Conservation (phyloP, 495 filamentous ascomycete genomes). For the Aspergillus indologenus region DNA sequence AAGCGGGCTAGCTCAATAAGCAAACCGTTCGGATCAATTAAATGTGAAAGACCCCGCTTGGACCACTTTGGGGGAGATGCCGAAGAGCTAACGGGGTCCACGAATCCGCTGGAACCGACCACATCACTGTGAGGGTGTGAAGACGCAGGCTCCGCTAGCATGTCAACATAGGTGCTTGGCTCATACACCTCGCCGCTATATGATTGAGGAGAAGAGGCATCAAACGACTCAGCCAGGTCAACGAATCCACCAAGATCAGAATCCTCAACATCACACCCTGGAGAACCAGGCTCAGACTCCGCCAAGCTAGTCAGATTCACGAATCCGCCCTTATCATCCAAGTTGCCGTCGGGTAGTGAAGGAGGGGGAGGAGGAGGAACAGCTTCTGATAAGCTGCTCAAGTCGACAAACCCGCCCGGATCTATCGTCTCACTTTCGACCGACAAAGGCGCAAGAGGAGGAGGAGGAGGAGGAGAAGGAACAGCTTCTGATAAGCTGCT, state of each 20-base stretch:
- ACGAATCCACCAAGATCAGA: not conserved
- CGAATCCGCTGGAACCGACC: not conserved
- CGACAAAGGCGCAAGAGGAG: too few relatives aligned
- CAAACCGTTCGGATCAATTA: too few relatives aligned
- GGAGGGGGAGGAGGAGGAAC: too few relatives aligned
- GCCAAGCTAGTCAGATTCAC: too few relatives aligned
- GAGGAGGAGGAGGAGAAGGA: too few relatives aligned
- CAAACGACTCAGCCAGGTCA: not conserved
- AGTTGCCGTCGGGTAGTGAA: not conserved
- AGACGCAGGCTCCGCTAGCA: too few relatives aligned
- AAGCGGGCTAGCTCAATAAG: not conserved
- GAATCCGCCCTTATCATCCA: not conserved
- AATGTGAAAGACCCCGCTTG: too few relatives aligned
- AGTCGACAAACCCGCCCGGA: not conserved
- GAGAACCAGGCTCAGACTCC: too few relatives aligned
- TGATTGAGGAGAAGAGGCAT: not conserved
- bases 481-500: not conserved
- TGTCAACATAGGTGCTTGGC: too few relatives aligned
- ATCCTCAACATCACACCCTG: too few relatives aligned
- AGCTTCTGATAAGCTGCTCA: not conserved
- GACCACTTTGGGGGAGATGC: not conserved
- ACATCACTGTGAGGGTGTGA: too few relatives aligned
- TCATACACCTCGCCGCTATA: too few relatives aligned
- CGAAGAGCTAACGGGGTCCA: not conserved
- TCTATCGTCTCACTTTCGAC: not conserved